Percentiles rank a stretch among this genome's conserved stretches.
Conservation (phyloP, 257 asterid species). For the Ilex asprella region DNA sequence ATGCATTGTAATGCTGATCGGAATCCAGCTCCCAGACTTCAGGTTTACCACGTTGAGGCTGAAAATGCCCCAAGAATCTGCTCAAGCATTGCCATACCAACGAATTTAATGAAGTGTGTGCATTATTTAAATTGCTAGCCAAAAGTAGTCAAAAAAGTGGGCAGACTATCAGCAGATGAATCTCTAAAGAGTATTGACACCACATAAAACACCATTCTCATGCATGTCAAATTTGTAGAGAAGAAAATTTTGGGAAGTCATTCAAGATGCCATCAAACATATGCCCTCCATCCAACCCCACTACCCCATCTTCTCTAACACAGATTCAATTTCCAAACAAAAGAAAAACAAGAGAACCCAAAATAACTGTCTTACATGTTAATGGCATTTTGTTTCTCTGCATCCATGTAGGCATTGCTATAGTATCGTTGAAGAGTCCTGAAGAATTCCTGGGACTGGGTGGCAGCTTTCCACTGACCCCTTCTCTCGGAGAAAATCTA, state of each 20-base stretch:
- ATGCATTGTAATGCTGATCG: constrained; percentile 50
- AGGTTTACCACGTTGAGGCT: constrained; percentile 74
- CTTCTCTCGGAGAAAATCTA: constrained; percentile 92
- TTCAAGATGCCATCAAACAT: neutral
- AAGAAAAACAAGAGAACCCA: too few species aligned
- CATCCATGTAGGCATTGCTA: constrained; percentile 93
- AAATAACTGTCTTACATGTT: constrained; percentile 54
- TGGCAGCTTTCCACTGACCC: constrained; percentile 99
- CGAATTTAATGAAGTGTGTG: constrained; percentile 8
- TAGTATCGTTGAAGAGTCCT: constrained; percentile 94
- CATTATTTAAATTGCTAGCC: constrained; percentile 9
- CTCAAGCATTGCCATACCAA: constrained; percentile 20
- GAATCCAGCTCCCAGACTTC: constrained; percentile 86
- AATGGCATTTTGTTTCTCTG: constrained; percentile 90
- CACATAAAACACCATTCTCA: neutral
- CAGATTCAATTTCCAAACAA: too few species aligned
- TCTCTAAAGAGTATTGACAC: neutral
- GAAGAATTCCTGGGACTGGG: constrained; percentile 92
- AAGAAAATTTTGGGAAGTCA: neutral
- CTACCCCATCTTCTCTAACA: constrained; percentile 7
- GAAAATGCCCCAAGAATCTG: constrained; percentile 93
- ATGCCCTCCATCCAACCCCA: constrained; percentile 8
- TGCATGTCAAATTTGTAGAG: neutral
- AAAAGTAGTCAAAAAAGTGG: neutral
- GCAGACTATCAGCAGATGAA: neutral